Base-by-base conservation (phyloP, 108 stramenopile species). In the Nitzschia sp. region DNA sequence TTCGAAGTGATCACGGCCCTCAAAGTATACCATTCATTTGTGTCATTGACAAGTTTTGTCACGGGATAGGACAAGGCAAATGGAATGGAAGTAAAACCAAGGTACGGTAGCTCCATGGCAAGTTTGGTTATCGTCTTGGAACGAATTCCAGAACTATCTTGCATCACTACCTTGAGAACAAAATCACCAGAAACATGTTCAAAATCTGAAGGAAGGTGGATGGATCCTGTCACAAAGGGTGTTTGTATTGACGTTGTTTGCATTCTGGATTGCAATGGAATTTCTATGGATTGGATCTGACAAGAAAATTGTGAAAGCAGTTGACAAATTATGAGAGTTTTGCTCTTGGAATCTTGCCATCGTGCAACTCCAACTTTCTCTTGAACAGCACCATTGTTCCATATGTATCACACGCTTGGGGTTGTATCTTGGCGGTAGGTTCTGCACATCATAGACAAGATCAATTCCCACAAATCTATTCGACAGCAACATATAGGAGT, bases 11-110 rank as follows among this genome's bases (percentile, higher is more conserved):
- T 26, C 21, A 55, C 12, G 21, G 21, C 21, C 12, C 54, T 1
- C 3, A 55, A 26, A 5, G 54, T 55, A 24, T 55, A 55, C 54
- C 54, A 55, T 22, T 55, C 54, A 14, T 21, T 21, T 2, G 54
- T 55, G 12, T 55, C 25, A 20, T 15, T 20, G 25, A 22, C 54
- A 15, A 55, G 22, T 55, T 19, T 12, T 55, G 54, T 25, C 12
- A 20, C 12, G 12, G 21, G 54, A 55, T 55, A 55, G 3, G 54
- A 55, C 21, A 55, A 26, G 24, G 54, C 54, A 55, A 55, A 55
- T 21, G 54, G 54, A 22, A 55, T 55, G 54, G 24, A 20, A 26
- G 54, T 25, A 26, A 20, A 26, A 3, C 54, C 54, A 12, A 55
- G 54, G 25, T 55, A 55, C 1, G 54, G 54, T 0, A 55, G 19